Evolutionary conservation across 1,284 basidiomycete species (phyloP), one percentile per base, ranked within the genome.

Genomic region (Fomitopsis pinicola): DNA sequence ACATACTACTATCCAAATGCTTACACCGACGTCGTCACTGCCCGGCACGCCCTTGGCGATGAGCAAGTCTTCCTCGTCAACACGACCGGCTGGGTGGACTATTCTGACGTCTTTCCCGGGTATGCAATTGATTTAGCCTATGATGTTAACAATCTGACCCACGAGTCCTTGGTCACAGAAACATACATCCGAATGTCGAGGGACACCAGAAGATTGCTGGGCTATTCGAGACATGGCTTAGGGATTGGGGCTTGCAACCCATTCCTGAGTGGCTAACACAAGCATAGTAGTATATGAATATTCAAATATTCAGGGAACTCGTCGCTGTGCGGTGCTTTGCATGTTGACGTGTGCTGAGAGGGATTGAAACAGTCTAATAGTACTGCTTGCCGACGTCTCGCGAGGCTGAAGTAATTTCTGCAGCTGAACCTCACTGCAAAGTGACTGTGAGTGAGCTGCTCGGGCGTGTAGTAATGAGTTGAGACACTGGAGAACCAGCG

Each of bases 71-170:
- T 80, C 71, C 73, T 85, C 0, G 83, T 85, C 28, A 76, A 86
- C 65, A 83, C 84, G 2, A 85, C 82, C 0, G 83, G 82, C 5
- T 87, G 83, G 82, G 79, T 84, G 15, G 75, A 75, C 0, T 83
- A 68, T 59, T 78, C 70, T 0, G 83, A 85, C 63, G 81, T 86
- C 14, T 84, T 79, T 69, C 78, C 81, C 1, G 79, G 77, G 79
- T 80, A 66, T 61, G 77, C 26, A 5, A 3, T 2, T 19, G 1
- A 22, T 22, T 22, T 22, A 12, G 57, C 17, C 36, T 48, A 38
- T 17, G 28, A 1, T 17, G 26, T 35, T 12, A 3, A 5, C 22
- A 22, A 22, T 22, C 48, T 35, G 28, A 35, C 35, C 14, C 42
- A 42, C 50, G 40, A 28, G 60, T 55, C n/a, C 35, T 36, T 12